Evolutionary conservation across 306 rosid genomes (phyloP), one percentile per base, ranked within the genome.

Genomic region (Inga leiocalycina): DNA sequence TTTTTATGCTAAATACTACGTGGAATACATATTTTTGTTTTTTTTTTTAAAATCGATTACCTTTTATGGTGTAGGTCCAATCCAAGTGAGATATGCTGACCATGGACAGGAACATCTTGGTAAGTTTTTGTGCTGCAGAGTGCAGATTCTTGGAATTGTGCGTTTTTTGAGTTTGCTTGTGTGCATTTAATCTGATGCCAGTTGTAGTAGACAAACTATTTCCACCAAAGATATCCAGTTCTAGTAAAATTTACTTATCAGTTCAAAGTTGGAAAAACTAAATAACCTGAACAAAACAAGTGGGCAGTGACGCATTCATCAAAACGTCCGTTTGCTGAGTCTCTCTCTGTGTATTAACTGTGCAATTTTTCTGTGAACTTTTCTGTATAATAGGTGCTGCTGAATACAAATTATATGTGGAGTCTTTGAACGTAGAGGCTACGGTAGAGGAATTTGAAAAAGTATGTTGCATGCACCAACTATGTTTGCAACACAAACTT

Each of bases 11-110:
- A 64, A 43, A 78, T 81, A 10, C 13, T 76, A 49, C 43, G 45
- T 78, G 44, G 8, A 52, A 72, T 65, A 32, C 34, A 32, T 32
- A 79, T 52, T 78, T 11, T 56, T 82, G 30, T 41, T 78, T 79
- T 79, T 80, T 79, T 79, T 79, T 79, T 85, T 75, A 74, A 22
- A 74, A 59, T 79, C 44, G 75, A 34, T 71, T 84, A 57, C 84
- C 41, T 85, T 87, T 59, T 85, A 95, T 98, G 95, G 98, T 84
- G 71, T 79, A 15, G 93, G 98, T 83, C 97, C 98, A 39, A 89
- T 95, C 85, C 98, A 95, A 92, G 98, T 95, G 71, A 91, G 98
- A 83, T 95, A 95, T 86, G 98, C 98, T 77, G 98, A 93, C 81
- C 98, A 97, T 45, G 98, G 93, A 85, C 91, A 95, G 16, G 98